A percentile compares a stretch with the other conserved stretches of the same genome.
Evolutionary conservation across 371 early-diverging fungal species (phyloP).

Genomic region (Coemansia sp.): DNA sequence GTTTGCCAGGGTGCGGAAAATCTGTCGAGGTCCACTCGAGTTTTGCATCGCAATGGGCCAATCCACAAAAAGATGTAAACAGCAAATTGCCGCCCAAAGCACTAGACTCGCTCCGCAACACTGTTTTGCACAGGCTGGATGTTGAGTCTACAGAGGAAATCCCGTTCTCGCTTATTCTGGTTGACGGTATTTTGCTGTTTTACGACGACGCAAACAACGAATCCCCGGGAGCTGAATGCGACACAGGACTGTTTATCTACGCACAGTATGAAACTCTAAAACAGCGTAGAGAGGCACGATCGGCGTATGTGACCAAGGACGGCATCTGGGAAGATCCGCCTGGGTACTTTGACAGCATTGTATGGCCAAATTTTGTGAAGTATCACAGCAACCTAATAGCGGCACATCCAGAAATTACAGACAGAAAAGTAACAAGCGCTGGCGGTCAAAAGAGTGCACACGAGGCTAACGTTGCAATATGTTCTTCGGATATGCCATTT

Average conservation of each 20-base stretch:
- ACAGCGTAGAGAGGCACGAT: constrained; percentile 63
- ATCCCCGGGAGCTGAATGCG: constrained; percentile 55
- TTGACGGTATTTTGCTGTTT: constrained; percentile 84
- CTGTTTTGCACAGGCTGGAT: constrained; percentile 1
- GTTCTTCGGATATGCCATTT: constrained; percentile 33
- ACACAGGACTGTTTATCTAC: constrained; percentile 63
- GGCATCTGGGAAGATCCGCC: constrained; percentile 87
- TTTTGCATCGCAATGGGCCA: constrained; percentile 46
- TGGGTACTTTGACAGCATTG: constrained; percentile 76
- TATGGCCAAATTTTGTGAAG: constrained; percentile 75
- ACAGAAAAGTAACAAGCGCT: constrained; percentile 6
- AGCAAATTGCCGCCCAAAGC: constrained; percentile 3
- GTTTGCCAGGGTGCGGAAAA: background rate
- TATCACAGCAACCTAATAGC: constrained; percentile 54
- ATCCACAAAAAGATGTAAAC: constrained; percentile 41
- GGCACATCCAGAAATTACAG: constrained; percentile 17
- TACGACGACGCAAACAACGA: constrained; percentile 12
- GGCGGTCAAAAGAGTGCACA: background rate
- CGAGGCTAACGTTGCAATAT: constrained; percentile 8
- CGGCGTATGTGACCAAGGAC: constrained; percentile 72
- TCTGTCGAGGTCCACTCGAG: background rate
- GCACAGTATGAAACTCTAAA: constrained; percentile 64
- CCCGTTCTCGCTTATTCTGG: constrained; percentile 54
- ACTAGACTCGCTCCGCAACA: constrained; percentile 3
- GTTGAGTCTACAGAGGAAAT: constrained; percentile 1